A percentile compares a stretch with the other conserved stretches of the same genome.
Conservation (phyloP, 805 yeast species). For the Pichia rugopelliculosa region DNA sequence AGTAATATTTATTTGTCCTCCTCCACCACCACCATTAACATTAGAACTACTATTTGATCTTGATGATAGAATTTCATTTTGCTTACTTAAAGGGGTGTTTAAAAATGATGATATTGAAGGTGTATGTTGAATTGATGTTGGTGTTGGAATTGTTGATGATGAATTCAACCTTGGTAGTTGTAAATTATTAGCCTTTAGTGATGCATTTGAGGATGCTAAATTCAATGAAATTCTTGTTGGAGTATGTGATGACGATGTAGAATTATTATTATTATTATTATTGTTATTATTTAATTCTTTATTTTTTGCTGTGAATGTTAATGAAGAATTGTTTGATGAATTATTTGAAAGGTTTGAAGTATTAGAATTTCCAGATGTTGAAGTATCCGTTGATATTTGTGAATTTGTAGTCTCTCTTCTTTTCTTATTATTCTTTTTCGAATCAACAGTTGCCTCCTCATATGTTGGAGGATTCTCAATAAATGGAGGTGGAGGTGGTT, state of each 20-base stretch:
- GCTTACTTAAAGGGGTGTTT: neutral
- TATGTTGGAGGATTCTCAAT: slow-evolving; percentile 26
- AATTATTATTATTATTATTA: neutral
- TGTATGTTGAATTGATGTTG: neutral
- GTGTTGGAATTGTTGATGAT: neutral
- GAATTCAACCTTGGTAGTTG: neutral
- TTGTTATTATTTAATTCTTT: neutral
- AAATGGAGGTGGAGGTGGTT: slow-evolving; percentile 26
- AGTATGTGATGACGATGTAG: neutral
- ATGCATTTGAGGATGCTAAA: neutral
- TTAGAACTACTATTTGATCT: neutral
- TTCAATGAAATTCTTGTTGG: slow-evolving; percentile 7
- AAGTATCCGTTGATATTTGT: slow-evolving; percentile 14
- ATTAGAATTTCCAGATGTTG: slow-evolving; percentile 9
- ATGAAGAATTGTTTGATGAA: neutral
- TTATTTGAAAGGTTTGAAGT: slow-evolving; percentile 8
- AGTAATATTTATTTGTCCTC: neutral
- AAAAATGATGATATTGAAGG: slow-evolving; percentile 9
- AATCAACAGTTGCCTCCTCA: slow-evolving; percentile 17
- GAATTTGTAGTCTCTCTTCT: slow-evolving; percentile 6
- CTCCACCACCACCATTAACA: neutral
- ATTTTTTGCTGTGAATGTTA: neutral
- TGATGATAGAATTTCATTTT: neutral
- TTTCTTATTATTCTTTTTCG: neutral
- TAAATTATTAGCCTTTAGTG: neutral